Conservation (phyloP, 1,139 yeast genomes). For the Sugiyamaella xylanicola region DNA sequence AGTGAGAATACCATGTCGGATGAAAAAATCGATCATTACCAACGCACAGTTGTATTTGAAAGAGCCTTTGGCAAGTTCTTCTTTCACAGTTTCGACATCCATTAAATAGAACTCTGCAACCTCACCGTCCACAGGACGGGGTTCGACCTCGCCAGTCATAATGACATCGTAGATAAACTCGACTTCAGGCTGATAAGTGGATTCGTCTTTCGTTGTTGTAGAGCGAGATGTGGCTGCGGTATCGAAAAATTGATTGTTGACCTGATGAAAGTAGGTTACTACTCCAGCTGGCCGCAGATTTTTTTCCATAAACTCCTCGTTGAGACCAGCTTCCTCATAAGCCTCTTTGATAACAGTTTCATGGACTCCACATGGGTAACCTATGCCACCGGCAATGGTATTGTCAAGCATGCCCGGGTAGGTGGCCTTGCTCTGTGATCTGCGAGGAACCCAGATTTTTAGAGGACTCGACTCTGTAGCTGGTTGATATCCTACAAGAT, state of each 20-base stretch:
- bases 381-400: conserved; percentile 94
- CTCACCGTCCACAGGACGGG: conserved; percentile 83
- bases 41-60: conserved; percentile 91
- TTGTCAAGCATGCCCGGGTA: conserved; percentile 91
- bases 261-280: conserved; percentile 61
- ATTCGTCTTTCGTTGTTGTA: conserved; percentile 45
- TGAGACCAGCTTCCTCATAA: conserved; percentile 87
- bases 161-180: conserved; percentile 75
- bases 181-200: conserved; percentile 83
- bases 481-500: conserved; percentile 70
- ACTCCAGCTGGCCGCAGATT: conserved; percentile 61
- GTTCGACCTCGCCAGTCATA: conserved; percentile 55
- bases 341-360: conserved; percentile 87
- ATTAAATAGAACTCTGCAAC: conserved; percentile 71
- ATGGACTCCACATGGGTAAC: conserved; percentile 71
- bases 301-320: conserved; percentile 50
- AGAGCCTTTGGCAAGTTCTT: conserved; percentile 52
- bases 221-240: neutral
- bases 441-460: conserved; percentile 81
- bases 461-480: conserved; percentile 47
- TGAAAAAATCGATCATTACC: conserved; percentile 76
- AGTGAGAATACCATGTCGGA: conserved; percentile 73
- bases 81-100: conserved; percentile 58
- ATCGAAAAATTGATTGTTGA: conserved; percentile 23
- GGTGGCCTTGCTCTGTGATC: conserved; percentile 77